Evolutionary conservation across 768 basidiomycete species (phyloP).

Genomic region (Ramaria rubella): DNA sequence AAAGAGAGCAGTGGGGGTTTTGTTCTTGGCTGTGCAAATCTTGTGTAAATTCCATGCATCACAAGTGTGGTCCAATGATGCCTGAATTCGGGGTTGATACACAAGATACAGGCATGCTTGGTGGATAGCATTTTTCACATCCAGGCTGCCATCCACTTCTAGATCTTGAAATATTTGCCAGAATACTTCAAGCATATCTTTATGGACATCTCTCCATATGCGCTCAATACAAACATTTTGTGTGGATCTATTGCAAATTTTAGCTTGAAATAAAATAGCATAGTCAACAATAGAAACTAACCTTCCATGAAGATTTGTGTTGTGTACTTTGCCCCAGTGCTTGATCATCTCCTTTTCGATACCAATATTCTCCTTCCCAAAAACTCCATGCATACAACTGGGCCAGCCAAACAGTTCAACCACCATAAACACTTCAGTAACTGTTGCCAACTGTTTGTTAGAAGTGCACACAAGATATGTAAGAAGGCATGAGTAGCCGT

Average conservation of each 20-base stretch:
- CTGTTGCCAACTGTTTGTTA: conserved; percentile 23
- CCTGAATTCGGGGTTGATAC: conserved; percentile 26
- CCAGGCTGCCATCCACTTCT: conserved; percentile 21
- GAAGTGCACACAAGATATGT: conserved; percentile 21
- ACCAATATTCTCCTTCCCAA: conserved; percentile 17
- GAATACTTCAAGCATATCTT: conserved; percentile 26
- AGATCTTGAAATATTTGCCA: conserved; percentile 24
- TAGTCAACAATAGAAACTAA: not conserved
- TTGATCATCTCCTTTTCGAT: conserved; percentile 17
- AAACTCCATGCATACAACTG: conserved; percentile 15
- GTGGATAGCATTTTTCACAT: too few relatives aligned
- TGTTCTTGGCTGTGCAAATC: too few relatives aligned
- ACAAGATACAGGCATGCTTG: conserved; percentile 25
- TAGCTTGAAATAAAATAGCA: conserved; percentile 6
- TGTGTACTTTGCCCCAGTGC: conserved; percentile 8
- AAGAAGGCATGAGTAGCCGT: not conserved
- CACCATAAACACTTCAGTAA: conserved; percentile 13
- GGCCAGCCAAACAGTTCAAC: conserved; percentile 14
- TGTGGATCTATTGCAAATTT: too few relatives aligned
- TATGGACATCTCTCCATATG: too few relatives aligned
- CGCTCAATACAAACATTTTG: too few relatives aligned
- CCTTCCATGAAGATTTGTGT: too few relatives aligned
- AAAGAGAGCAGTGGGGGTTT: too few relatives aligned
- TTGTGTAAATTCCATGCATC: too few relatives aligned
- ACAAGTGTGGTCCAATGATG: conserved; percentile 20